Evolutionary conservation across 169 alveolate genomes (phyloP), one percentile per base, ranked within the genome.

Genomic region (Babesia ovis): DNA sequence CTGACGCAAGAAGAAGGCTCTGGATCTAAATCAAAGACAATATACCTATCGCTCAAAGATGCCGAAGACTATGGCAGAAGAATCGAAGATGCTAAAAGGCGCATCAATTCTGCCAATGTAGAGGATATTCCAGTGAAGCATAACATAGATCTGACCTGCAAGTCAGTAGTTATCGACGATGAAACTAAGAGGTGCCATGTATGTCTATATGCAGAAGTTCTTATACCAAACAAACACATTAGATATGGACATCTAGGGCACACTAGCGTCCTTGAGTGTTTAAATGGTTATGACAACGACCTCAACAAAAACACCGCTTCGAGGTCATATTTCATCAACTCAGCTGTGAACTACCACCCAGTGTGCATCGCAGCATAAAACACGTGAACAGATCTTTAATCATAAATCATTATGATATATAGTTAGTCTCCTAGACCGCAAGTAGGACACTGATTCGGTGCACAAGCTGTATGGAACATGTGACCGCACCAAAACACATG

Each of bases 401-500:
- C 5, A 11, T 64, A 1, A n/a, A 31, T n/a, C 29, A 12, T 12
- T 64, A 5, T 20, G 5, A 4, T 2, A 1, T 16, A 14, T 3
- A 6, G 35, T 42, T 16, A 57, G 53, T 35, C 41, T 32, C 34
- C 8, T 14, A 11, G 46, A 32, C 58, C 53, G 60, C 86, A 77
- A 11, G 64, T 57, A 9, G 79, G 68, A 35, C 86, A 77, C 22
- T 46, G 22, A 18, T 32, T 22, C 16, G 82, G 73, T n/a, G 82
- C 60, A 57, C 86, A 68, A 0, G 62, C 53, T 23, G 50, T 55
- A 55, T 77, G 79, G 67, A 77, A 77, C 68, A 71, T 23, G 54
- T 77, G 86, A n/a, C 56, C 59, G 42, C 86, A 77, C 86, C 86
- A 77, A 29, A 35, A 77, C 32, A 77, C 81, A 16, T 23, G 57